Evolutionary conservation across 129 eudicot genomes (phyloP).

Genomic region (Flaveria sonorensis): DNA sequence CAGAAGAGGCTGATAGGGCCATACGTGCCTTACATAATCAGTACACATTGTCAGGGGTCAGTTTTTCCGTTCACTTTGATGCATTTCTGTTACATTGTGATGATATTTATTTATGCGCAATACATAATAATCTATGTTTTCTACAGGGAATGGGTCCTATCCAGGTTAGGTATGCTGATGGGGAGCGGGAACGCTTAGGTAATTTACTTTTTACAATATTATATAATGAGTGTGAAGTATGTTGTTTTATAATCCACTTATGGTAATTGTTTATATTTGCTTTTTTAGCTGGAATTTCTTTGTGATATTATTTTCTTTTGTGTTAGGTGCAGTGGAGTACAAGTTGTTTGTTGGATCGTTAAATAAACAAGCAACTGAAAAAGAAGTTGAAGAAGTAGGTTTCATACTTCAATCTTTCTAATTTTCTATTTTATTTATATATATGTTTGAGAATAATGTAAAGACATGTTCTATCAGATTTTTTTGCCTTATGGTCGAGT

Average conservation of each 20-base stretch:
- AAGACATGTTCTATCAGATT: conserved; percentile 48
- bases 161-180: conserved; percentile 98
- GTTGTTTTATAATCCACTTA: not conserved
- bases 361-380: conserved; percentile 88
- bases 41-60: conserved; percentile 88
- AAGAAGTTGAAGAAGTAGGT: conserved; percentile 95
- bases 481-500: conserved; percentile 84
- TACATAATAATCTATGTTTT: conserved; percentile 18
- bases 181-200: conserved; percentile 98
- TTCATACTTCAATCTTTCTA: not conserved
- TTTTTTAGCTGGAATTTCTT: conserved; percentile 3
- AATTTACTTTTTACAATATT: conserved; percentile 28
- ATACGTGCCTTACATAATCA: conserved; percentile 87
- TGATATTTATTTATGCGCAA: conserved; percentile 14
- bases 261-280: not conserved
- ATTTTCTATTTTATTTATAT: not conserved
- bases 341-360: conserved; percentile 94
- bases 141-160: conserved; percentile 87
- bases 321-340: conserved; percentile 90
- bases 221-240: not conserved
- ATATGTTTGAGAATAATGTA: conserved; percentile 2
- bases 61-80: conserved; percentile 22
- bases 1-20: conserved; percentile 96
- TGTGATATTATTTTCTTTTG: conserved; percentile 40
- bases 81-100: not conserved